These are phyloP conservation scores for Rheum nobile DNA, from an alignment of 148 eudicot genomes.

Conservation along the genomic window DNA sequence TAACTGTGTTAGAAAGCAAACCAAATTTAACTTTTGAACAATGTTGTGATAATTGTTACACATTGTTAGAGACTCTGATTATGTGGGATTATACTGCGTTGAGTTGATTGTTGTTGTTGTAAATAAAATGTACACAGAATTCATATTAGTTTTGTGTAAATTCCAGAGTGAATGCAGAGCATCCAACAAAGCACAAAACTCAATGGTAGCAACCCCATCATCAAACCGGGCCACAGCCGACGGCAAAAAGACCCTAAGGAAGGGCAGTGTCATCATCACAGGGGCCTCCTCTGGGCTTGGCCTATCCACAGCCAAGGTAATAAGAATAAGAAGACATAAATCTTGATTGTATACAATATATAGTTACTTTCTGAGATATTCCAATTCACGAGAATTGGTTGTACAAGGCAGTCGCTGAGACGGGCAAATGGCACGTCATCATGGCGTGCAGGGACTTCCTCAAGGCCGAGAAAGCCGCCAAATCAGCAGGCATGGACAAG, in stretches of 20 bases:
- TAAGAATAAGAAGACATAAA: too few relatives aligned
- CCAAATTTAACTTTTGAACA: not conserved
- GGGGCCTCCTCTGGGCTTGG: conserved; percentile 95
- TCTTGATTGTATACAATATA: too few relatives aligned
- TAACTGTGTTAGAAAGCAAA: too few relatives aligned
- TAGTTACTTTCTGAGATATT: too few relatives aligned
- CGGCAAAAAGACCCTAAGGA: conserved; percentile 67
- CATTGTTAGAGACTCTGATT: too few relatives aligned
- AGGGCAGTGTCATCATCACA: conserved; percentile 74
- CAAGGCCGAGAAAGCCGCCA: conserved; percentile 83
- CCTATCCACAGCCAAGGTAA: conserved; percentile 55
- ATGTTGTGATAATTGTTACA: not conserved
- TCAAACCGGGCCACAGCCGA: conserved; percentile 26
- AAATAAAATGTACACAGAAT: not conserved
- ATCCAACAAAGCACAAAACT: conserved; percentile 25
- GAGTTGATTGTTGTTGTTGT: too few relatives aligned
- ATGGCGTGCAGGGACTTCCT: conserved; percentile 92
- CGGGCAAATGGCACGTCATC: conserved; percentile 82
- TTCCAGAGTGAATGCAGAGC: conserved; percentile 22
- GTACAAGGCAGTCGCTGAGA: conserved; percentile 53
- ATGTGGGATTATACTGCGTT: too few relatives aligned
- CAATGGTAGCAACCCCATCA: conserved; percentile 48
- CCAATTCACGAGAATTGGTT: too few relatives aligned
- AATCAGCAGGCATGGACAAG: conserved; percentile 57
- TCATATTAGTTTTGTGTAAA: not conserved